A percentile compares a stretch with the other conserved stretches of the same genome.
Conservation (phyloP, 208 protist genomes). For the Leishmania braziliensis region DNA sequence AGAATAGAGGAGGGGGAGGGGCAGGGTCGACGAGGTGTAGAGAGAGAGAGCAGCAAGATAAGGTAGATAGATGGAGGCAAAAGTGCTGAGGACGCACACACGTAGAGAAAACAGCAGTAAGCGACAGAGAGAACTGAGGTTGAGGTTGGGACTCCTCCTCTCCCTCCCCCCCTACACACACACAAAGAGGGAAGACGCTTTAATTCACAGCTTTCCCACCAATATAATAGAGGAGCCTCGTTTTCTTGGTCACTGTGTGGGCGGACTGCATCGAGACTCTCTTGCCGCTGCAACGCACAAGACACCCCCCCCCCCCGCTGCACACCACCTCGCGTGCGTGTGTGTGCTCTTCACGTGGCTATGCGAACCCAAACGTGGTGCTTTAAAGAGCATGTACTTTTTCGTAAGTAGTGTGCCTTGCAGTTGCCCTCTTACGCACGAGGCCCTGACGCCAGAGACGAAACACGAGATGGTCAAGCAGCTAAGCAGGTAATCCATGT, state of each 20-base stretch:
- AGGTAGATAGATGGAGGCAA: not conserved
- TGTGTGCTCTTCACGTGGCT: not conserved
- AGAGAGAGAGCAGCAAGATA: not conserved
- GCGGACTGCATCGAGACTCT: not conserved
- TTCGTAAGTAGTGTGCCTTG: not conserved
- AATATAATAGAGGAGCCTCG: not conserved
- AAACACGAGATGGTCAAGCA: not conserved
- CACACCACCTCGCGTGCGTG: not conserved
- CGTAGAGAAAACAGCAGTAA: not conserved
- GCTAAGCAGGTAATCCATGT: not conserved
- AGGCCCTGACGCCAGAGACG: not conserved
- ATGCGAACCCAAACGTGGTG: not conserved
- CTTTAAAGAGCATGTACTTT: not conserved
- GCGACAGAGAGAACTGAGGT: not conserved
- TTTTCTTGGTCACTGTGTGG: not conserved
- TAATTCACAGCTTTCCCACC: not conserved
- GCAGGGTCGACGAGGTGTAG: not conserved
- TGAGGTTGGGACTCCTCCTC: not conserved
- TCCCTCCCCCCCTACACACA: not conserved
- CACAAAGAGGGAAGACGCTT: not conserved
- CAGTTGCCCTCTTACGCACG: not conserved
- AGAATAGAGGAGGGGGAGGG: not conserved
- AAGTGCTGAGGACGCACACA: not conserved
- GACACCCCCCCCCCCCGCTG: not conserved
- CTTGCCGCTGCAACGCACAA: not conserved